Conservation (phyloP, 345 rosid species). For the Euphorbia pulcherrima region DNA sequence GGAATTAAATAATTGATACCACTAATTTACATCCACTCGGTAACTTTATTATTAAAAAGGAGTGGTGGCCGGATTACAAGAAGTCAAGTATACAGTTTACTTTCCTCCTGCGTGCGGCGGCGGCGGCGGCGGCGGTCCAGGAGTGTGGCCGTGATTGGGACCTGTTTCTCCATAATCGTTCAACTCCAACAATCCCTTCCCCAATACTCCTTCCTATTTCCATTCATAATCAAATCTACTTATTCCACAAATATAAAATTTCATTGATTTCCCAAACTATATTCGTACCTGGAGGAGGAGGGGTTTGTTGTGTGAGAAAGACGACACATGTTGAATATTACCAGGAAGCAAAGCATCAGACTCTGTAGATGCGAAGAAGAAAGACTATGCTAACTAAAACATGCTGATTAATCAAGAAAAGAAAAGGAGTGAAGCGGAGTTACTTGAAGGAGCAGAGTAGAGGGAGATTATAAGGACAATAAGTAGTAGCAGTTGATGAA, state of each 20-base stretch:
- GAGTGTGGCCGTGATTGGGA: constrained; percentile 11
- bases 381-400: background rate
- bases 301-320: background rate
- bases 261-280: too few species aligned
- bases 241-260: too few species aligned
- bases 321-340: background rate
- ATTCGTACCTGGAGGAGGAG: too few species aligned
- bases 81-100: too few species aligned
- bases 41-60: too few species aligned
- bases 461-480: constrained; percentile 2
- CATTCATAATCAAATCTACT: too few species aligned
- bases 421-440: background rate
- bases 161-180: constrained; percentile 11
- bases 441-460: constrained; percentile 14
- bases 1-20: too few species aligned
- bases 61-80: too few species aligned
- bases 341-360: background rate
- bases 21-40: too few species aligned
- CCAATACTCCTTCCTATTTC: background rate
- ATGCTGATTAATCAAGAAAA: background rate
- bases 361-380: background rate
- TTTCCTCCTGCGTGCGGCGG: background rate
- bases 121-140: background rate
- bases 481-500: background rate
- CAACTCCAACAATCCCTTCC: constrained; percentile 4